phyloP scores from a whole-genome alignment of 495 filamentous ascomycete genomes.

The Tuber aestivum region DNA sequence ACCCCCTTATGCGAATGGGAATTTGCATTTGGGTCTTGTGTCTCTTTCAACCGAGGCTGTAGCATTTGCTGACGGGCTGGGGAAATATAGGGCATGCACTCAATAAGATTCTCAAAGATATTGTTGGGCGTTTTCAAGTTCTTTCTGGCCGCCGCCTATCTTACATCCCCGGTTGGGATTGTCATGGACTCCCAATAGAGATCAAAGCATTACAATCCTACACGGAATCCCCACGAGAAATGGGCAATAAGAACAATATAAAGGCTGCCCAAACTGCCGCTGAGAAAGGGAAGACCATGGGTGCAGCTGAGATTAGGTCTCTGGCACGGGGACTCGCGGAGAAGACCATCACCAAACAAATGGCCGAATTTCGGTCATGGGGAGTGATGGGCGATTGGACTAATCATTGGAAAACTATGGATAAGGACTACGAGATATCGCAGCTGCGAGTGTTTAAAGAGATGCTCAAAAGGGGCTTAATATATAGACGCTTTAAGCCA shows the following conservation, averaged over 20 bases:
- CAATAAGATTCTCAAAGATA: slow-evolving; percentile 96
- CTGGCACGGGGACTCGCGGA: slow-evolving; percentile 69
- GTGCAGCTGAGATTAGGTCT: slow-evolving; percentile 54
- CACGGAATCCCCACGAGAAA: slow-evolving; percentile 43
- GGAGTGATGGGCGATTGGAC: slow-evolving; percentile 94
- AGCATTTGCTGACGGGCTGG: neutral
- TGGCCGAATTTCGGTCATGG: slow-evolving; percentile 72
- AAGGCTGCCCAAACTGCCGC: slow-evolving; percentile 41
- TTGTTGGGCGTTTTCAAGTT: slow-evolving; percentile 74
- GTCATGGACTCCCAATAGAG: slow-evolving; percentile 95
- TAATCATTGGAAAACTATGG: slow-evolving; percentile 87
- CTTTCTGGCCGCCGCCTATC: slow-evolving; percentile 67
- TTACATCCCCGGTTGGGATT: slow-evolving; percentile 98
- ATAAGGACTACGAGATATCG: slow-evolving; percentile 73
- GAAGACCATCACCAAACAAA: slow-evolving; percentile 71
- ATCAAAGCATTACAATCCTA: slow-evolving; percentile 74
- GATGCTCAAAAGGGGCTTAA: slow-evolving; percentile 76
- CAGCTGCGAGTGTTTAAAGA: slow-evolving; percentile 79
- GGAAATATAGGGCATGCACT: slow-evolving; percentile 69
- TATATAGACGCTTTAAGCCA: slow-evolving; percentile 83
- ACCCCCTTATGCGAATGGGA: slow-evolving; percentile 92
- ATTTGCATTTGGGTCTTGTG: slow-evolving; percentile 59
- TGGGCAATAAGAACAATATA: slow-evolving; percentile 43
- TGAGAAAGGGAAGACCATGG: slow-evolving; percentile 40
- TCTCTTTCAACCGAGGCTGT: neutral